These are phyloP conservation scores for Talaromyces verruculosus DNA, from an alignment of 2,329 filamentous ascomycete species.

Conservation along the genomic window DNA sequence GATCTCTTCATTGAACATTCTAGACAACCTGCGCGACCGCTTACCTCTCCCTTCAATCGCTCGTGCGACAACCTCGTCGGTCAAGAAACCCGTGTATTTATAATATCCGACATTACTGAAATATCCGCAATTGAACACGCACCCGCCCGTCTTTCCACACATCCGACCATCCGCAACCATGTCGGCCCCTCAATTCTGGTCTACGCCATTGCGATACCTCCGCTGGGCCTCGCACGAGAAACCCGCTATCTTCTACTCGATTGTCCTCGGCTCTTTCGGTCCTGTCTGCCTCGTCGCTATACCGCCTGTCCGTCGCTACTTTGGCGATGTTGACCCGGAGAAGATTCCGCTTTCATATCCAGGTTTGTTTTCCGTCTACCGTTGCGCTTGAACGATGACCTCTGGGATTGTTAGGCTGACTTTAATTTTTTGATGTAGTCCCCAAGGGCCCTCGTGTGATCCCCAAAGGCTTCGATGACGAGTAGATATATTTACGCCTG, in stretches of 20 bases:
- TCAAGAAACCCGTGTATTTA: too few species aligned
- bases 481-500: slow-evolving; percentile 23
- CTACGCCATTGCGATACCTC: slow-evolving; percentile 76
- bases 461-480: slow-evolving; percentile 50
- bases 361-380: slow-evolving; percentile 58
- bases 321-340: slow-evolving; percentile 72
- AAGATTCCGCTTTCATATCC: slow-evolving; percentile 88
- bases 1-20: not conserved
- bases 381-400: not conserved
- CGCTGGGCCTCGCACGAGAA: slow-evolving; percentile 85
- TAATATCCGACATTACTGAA: too few species aligned
- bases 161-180: slow-evolving; percentile 32
- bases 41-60: not conserved
- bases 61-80: not conserved
- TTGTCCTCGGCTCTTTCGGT: slow-evolving; percentile 70
- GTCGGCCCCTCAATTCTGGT: slow-evolving; percentile 76
- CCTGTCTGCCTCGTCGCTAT: slow-evolving; percentile 69
- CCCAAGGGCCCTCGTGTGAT: slow-evolving; percentile 48
- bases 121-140: not conserved
- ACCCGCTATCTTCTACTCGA: slow-evolving; percentile 87
- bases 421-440: slow-evolving; percentile 32
- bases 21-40: not conserved
- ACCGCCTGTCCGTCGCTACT: slow-evolving; percentile 68
- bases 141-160: slow-evolving; percentile 20
- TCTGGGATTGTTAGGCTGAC: not conserved